Base-by-base conservation (phyloP, 2,329 filamentous ascomycete genomes). In the Tolypocladium cylindrosporum region DNA sequence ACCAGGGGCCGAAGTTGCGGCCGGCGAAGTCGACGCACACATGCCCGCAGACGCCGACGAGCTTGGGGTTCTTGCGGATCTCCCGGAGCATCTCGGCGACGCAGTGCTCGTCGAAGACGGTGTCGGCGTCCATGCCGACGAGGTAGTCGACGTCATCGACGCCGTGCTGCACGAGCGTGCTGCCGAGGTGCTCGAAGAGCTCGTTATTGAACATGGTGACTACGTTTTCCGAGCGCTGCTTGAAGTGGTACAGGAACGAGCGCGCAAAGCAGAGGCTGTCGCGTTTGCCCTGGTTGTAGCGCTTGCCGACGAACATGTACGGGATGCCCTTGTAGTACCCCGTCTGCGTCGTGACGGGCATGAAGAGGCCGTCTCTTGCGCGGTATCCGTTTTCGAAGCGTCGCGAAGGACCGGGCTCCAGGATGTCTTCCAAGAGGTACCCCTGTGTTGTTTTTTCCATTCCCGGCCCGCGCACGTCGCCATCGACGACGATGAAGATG, bases 231-330 rank as follows among this genome's bases (percentile, higher is more conserved):
- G 71, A 71, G 4, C 77, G 74, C 54, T 71, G 65, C 60, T 77
- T 74, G 71, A 75, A 80, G 61, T 79, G 75, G 61, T 77, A 75
- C 6, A 79, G 64, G 51, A 80, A 75, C 1, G 77, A 79, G 0
- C 77, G 75, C 1, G 72, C 74, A n/a, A 79, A 73, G 61, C 77
- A 79, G 48, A 80, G 65, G 54, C 76, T 77, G 63, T 80, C 78
- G 2, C 76, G 71, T 65, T 79, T 80, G 41, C 77, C 77, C 61
- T 78, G 75, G 64, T 79, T 79, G 64, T 77, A 74, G 16, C 74
- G 69, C 63, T 80, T 80, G 53, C 77, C 74, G 42, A 80, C 74
- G 58, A 77, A 75, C 37, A 78, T 67, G 58, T 75, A 79, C 0
- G 77, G 77, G 0, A 78, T 61, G 1, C 74, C 76, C 61, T 74